Percentiles rank a stretch among this genome's conserved stretches.
Conservation (phyloP, 768 basidiomycete species). For the Mycena sanguinolenta region DNA sequence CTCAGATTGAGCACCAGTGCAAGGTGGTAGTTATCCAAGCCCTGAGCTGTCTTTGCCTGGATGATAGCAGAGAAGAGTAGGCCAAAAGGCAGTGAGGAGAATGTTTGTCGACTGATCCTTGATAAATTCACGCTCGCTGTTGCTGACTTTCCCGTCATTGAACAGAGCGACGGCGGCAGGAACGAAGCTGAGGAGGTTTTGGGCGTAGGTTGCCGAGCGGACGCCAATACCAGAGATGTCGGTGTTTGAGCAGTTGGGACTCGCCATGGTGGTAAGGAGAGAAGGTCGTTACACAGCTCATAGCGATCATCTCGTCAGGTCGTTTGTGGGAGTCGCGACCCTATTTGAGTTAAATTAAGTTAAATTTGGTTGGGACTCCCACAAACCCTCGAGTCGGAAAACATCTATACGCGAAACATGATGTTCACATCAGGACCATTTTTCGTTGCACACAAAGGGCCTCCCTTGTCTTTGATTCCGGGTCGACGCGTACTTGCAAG, state of each 20-base stretch:
- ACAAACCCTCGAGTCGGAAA: too few species aligned
- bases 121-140: constrained; percentile 3
- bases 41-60: constrained; percentile 19
- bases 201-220: constrained; percentile 39
- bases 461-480: too few species aligned
- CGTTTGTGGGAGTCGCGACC: too few species aligned
- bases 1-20: constrained; percentile 37
- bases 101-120: constrained; percentile 12
- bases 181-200: constrained; percentile 30
- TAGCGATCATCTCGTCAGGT: too few species aligned
- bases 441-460: too few species aligned
- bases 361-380: too few species aligned
- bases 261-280: too few species aligned
- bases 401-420: too few species aligned
- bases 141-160: constrained; percentile 23
- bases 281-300: too few species aligned
- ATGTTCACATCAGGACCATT: too few species aligned
- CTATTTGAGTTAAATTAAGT: too few species aligned
- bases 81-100: constrained; percentile 36
- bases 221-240: constrained; percentile 27
- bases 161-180: constrained; percentile 11
- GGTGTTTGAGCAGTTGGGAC: constrained; percentile 2
- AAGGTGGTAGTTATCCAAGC: constrained; percentile 29
- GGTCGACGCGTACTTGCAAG: too few species aligned
- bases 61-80: constrained; percentile 36